phyloP scores from a whole-genome alignment of 1,284 basidiomycete species.

The Trametes pubescens region DNA sequence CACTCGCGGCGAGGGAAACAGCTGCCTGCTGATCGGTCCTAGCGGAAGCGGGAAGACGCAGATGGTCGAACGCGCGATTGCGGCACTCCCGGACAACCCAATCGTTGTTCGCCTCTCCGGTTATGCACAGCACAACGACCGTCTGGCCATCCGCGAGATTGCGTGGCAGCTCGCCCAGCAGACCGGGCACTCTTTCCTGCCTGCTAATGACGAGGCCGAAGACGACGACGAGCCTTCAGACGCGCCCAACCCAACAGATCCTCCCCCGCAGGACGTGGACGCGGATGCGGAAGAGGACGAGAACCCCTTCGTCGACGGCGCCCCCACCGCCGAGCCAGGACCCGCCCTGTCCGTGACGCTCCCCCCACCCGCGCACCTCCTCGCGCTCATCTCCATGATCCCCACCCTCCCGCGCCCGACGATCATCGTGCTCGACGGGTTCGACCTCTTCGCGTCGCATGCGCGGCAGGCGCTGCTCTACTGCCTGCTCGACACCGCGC shows the following conservation, averaged over 20 bases:
- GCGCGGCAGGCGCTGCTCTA: slow-evolving; percentile 89
- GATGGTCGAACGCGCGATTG: slow-evolving; percentile 67
- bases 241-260: slow-evolving; percentile 4
- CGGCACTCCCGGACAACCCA: slow-evolving; percentile 54
- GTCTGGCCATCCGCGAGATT: slow-evolving; percentile 92
- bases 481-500: slow-evolving; percentile 86
- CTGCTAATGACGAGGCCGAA: slow-evolving; percentile 47
- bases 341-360: slow-evolving; percentile 43
- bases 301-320: slow-evolving; percentile 50
- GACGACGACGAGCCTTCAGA: slow-evolving; percentile 44
- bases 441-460: slow-evolving; percentile 91
- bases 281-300: slow-evolving; percentile 41
- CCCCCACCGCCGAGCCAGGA: slow-evolving; percentile 11
- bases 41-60: slow-evolving; percentile 87
- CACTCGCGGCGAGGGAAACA: slow-evolving; percentile 87
- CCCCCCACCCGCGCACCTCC: slow-evolving; percentile 80
- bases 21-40: slow-evolving; percentile 85
- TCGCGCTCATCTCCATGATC: slow-evolving; percentile 80
- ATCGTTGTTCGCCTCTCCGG: slow-evolving; percentile 88
- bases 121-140: slow-evolving; percentile 84
- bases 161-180: slow-evolving; percentile 81
- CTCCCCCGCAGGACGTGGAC: slow-evolving; percentile 43
- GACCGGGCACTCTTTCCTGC: slow-evolving; percentile 63
- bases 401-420: slow-evolving; percentile 82
- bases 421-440: slow-evolving; percentile 86